These are phyloP conservation scores for Phellinidium pouzarii DNA, from an alignment of 1,284 basidiomycete genomes.

Conservation along the genomic window DNA sequence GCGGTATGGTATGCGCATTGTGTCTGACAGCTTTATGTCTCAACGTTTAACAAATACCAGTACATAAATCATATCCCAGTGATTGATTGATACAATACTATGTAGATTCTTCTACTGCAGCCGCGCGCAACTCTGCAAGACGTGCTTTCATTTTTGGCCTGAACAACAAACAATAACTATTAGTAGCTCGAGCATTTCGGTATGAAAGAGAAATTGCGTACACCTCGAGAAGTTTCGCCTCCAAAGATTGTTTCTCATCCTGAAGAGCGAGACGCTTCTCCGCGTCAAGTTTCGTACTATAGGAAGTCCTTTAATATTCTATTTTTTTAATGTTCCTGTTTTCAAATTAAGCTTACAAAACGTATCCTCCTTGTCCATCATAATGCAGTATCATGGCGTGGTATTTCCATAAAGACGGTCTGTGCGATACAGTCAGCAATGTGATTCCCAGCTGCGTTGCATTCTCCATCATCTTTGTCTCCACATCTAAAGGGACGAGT, in stretches of 20 bases:
- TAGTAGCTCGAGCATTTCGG: neutral
- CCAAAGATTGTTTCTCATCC: constrained; percentile 86
- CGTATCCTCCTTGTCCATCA: constrained; percentile 76
- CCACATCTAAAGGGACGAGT: constrained; percentile 89
- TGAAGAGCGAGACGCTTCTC: constrained; percentile 88
- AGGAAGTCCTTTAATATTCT: no score
- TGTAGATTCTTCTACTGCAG: constrained; percentile 1
- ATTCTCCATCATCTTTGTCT: constrained; percentile 93
- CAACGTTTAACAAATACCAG: no score
- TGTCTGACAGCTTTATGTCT: no score
- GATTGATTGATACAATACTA: no score
- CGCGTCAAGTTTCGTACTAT: constrained; percentile 82
- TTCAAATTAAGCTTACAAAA: constrained; percentile 55
- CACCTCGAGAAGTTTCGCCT: constrained; percentile 77
- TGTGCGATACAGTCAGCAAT: constrained; percentile 85
- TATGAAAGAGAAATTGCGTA: constrained; percentile 31
- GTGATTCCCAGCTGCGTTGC: constrained; percentile 86
- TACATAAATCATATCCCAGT: no score
- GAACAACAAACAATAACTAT: constrained; percentile 12
- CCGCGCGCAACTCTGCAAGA: constrained; percentile 38
- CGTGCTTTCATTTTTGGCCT: constrained; percentile 44
- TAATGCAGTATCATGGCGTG: constrained; percentile 91
- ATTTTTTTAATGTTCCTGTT: neutral
- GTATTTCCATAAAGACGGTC: constrained; percentile 92
- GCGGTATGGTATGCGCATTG: no score